Conservation (phyloP, 208 protist species). For the Borovskyia barvae region DNA sequence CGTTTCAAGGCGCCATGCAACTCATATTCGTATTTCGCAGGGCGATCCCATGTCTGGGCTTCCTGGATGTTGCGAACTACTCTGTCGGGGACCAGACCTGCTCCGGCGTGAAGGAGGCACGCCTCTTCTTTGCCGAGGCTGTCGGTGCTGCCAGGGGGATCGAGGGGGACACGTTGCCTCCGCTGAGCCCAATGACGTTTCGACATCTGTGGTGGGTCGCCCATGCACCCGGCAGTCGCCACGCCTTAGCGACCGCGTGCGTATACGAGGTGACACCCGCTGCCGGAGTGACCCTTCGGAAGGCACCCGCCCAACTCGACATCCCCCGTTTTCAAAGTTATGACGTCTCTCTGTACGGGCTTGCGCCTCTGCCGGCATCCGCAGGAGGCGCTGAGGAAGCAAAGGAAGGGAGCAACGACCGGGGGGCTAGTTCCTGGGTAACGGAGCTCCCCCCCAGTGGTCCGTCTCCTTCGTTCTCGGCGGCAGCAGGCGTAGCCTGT, state of each 20-base stretch:
- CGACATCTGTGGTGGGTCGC: constrained; percentile 34
- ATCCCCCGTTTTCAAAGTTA: constrained; percentile 66
- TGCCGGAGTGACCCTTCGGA: constrained; percentile 57
- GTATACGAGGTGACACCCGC: constrained; percentile 60
- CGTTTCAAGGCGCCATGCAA: constrained; percentile 52
- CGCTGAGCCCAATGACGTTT: constrained; percentile 18
- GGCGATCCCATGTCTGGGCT: constrained; percentile 44
- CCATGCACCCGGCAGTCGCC: constrained; percentile 3
- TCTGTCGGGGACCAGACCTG: constrained; percentile 55
- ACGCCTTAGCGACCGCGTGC: constrained; percentile 8
- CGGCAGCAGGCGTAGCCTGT: too few species aligned
- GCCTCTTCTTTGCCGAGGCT: constrained; percentile 45
- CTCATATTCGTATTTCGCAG: constrained; percentile 50
- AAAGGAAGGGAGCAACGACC: too few species aligned
- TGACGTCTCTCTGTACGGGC: constrained; percentile 41
- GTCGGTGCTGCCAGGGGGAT: background rate
- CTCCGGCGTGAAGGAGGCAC: constrained; percentile 65
- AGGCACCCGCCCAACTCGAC: constrained; percentile 51
- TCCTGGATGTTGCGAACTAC: constrained; percentile 76
- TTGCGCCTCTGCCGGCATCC: background rate
- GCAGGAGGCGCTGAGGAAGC: too few species aligned
- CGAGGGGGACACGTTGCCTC: background rate
- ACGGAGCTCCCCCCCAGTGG: too few species aligned
- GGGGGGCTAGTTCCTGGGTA: too few species aligned
- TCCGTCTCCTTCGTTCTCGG: too few species aligned